Evolutionary conservation across 306 rosid genomes (phyloP), one percentile per base, ranked within the genome.

Genomic region (Oemleria cerasiformis): DNA sequence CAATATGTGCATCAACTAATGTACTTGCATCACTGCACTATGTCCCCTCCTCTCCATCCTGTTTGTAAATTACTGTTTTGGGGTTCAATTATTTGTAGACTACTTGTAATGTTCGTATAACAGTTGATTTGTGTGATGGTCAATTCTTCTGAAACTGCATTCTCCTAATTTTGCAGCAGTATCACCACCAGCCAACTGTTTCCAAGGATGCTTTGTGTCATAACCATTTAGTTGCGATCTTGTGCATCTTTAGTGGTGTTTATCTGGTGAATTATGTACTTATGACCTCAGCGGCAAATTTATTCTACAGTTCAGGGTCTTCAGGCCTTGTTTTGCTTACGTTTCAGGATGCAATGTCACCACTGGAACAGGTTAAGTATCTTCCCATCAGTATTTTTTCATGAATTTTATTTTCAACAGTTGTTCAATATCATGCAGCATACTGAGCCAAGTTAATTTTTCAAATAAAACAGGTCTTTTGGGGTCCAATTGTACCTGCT

Each of bases 191-290:
- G 5, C 59, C 79, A 57, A 77, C 75, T 70, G 66, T 79, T 79
- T 84, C 97, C 73, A 87, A 82, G 76, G 90, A 85, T 66, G 83
- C 88, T 21, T 65, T 83, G 88, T 94, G 94, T 82, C 84, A 86
- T 81, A 77, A 84, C 73, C 98, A 94, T 89, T 78, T 94, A 78
- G 77, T 86, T 69, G 94, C 95, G 61, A 87, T 91, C 71, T 58
- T 86, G 54, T 83, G 91, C 73, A 73, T 81, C 78, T 94, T 91
- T 75, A 86, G 95, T 85, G 91, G 94, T 62, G 77, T 91, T 77
- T 91, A 74, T 82, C 73, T 94, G 87, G 88, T 86, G 75, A 91
- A 86, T 81, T 83, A 76, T 78, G 80, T 79, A 51, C 74, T 94
- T 78, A 86, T 91, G 94, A 83, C 70, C 68, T 72, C 90, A 14